Evolutionary conservation across 805 yeast genomes (phyloP).

Genomic region (Saccharomycopsis sp.): DNA sequence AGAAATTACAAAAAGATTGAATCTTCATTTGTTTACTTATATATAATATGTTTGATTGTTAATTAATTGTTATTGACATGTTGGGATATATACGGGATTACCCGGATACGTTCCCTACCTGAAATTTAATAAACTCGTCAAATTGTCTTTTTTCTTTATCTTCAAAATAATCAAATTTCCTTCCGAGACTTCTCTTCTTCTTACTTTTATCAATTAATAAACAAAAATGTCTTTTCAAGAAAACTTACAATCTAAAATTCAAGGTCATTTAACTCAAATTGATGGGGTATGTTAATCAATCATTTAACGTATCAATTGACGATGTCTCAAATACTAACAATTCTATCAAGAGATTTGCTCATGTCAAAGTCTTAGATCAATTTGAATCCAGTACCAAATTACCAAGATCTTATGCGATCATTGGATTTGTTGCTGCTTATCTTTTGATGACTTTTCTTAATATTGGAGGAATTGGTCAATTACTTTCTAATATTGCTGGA

Average conservation of each 20-base stretch:
- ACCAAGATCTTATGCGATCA: constrained; percentile 80
- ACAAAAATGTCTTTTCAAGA: constrained; percentile 11
- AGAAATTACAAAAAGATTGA: constrained; percentile 20
- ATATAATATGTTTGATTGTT: no score
- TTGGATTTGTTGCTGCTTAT: constrained; percentile 56
- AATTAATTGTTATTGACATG: no score
- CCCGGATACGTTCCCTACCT: no score
- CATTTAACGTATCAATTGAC: background rate
- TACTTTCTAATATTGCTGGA: constrained; percentile 86
- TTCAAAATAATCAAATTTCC: no score
- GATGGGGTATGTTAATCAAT: constrained; percentile 16
- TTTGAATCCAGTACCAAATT: constrained; percentile 36
- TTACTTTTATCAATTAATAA: background rate
- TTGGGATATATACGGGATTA: no score
- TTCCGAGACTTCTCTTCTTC: no score
- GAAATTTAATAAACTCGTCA: no score
- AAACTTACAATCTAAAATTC: constrained; percentile 8
- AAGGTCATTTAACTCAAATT: constrained; percentile 18
- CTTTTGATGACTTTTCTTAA: constrained; percentile 75
- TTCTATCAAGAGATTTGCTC: constrained; percentile 22
- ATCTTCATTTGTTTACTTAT: no score
- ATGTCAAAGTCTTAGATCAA: constrained; percentile 26
- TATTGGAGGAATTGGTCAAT: constrained; percentile 91
- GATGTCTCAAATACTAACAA: constrained; percentile 3
- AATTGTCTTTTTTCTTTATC: no score